A percentile compares a stretch with the other conserved stretches of the same genome.
Evolutionary conservation across 768 basidiomycete species (phyloP).

Genomic region (Cubamyces sp.): DNA sequence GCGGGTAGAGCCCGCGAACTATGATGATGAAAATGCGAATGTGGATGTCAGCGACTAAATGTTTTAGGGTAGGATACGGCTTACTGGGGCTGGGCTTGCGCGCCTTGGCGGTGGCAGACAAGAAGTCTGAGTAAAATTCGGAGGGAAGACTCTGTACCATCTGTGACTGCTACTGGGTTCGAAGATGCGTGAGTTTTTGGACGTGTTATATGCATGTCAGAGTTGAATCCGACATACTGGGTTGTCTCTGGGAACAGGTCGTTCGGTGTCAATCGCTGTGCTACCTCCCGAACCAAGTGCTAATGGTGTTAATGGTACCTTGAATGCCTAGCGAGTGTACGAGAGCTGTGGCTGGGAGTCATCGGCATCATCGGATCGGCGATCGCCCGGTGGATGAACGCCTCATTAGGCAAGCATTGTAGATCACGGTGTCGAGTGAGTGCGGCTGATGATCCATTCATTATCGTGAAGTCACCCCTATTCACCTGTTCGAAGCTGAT

Average conservation of each 20-base stretch:
- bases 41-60: neutral
- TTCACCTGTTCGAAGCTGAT: no score
- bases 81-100: conserved; percentile 60
- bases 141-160: conserved; percentile 44
- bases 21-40: neutral
- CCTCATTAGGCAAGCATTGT: conserved; percentile 11
- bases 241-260: neutral
- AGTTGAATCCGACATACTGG: neutral
- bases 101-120: conserved; percentile 65
- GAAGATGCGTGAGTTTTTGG: neutral
- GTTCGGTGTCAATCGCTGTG: neutral
- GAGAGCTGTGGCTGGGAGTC: neutral
- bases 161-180: no score
- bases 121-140: conserved; percentile 58
- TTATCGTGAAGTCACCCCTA: no score
- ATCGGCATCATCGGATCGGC: conserved; percentile 5
- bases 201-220: neutral
- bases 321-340: no score
- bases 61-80: conserved; percentile 30
- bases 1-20: conserved; percentile 71
- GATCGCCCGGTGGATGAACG: neutral
- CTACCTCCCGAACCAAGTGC: no score
- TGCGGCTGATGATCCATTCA: no score
- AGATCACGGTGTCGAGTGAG: neutral
- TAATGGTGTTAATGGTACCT: no score